Percentiles rank a stretch among this genome's conserved stretches.
Evolutionary conservation across 768 basidiomycete genomes (phyloP).

Genomic region (Infundibulicybe gibba): DNA sequence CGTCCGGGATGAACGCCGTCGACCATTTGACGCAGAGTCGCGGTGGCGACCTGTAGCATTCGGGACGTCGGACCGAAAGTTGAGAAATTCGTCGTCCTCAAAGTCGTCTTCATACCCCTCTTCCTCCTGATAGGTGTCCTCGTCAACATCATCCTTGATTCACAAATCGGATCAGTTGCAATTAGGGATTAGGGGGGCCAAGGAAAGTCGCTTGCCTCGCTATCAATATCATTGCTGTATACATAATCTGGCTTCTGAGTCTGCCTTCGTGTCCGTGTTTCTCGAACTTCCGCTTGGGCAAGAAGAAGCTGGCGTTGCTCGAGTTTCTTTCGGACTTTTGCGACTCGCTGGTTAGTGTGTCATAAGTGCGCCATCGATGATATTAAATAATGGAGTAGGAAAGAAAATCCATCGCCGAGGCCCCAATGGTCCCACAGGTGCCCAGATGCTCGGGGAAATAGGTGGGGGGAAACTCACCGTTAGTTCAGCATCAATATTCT

Average conservation of each 20-base stretch:
- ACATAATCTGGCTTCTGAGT: slow-evolving; percentile 79
- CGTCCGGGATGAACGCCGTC: slow-evolving; percentile 53
- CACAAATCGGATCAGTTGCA: slow-evolving; percentile 26
- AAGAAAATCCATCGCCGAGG: neutral
- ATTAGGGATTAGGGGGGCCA: slow-evolving; percentile 10
- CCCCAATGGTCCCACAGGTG: neutral
- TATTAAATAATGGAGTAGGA: neutral
- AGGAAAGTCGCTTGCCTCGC: slow-evolving; percentile 49
- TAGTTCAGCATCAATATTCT: slow-evolving; percentile 65
- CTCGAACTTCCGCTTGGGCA: slow-evolving; percentile 75
- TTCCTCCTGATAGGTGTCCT: slow-evolving; percentile 65
- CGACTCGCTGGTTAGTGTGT: slow-evolving; percentile 53
- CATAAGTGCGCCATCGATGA: slow-evolving; percentile 1
- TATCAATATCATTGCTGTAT: slow-evolving; percentile 61
- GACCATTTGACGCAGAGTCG: slow-evolving; percentile 26
- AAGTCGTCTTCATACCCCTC: slow-evolving; percentile 63
- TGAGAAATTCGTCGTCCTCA: slow-evolving; percentile 49
- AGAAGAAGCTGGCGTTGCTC: slow-evolving; percentile 61
- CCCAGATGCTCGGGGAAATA: slow-evolving; percentile 7
- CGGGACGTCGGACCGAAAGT: slow-evolving; percentile 37
- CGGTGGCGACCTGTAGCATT: slow-evolving; percentile 36
- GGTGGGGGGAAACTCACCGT: slow-evolving; percentile 47
- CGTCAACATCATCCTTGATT: slow-evolving; percentile 56
- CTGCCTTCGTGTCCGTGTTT: slow-evolving; percentile 74
- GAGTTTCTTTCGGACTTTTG: slow-evolving; percentile 64